Conservation (phyloP, 164 flowering plant genomes). For the Aristolochia fimbriata region DNA sequence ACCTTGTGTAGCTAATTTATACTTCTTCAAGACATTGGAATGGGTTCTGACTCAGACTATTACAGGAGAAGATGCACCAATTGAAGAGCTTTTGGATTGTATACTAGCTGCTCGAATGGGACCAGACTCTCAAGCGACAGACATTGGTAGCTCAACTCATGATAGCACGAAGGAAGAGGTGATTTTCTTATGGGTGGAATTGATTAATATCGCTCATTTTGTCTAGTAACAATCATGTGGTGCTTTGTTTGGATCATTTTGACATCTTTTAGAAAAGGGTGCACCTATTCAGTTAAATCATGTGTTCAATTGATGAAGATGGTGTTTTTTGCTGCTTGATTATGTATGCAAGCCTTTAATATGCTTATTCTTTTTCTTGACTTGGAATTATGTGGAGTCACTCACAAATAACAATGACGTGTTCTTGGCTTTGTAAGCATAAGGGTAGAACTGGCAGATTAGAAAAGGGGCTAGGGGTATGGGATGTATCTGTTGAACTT, state of each 20-base stretch:
- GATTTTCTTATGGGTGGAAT: neutral
- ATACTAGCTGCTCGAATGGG: slow-evolving; percentile 65
- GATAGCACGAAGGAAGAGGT: slow-evolving; percentile 26
- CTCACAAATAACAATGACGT: no score
- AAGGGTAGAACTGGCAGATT: no score
- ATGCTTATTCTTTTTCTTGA: no score
- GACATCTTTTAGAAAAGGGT: neutral
- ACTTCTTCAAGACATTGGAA: neutral
- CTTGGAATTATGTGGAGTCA: no score
- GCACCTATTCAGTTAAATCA: neutral
- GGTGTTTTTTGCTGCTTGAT: no score
- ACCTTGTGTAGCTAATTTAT: neutral
- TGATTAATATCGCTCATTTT: neutral
- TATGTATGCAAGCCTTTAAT: no score
- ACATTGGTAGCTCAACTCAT: slow-evolving; percentile 10
- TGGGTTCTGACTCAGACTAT: slow-evolving; percentile 9
- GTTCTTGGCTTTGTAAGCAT: no score
- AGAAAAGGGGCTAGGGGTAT: no score
- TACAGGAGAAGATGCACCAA: slow-evolving; percentile 54
- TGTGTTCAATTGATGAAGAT: no score
- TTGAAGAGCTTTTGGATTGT: slow-evolving; percentile 61
- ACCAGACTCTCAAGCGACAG: slow-evolving; percentile 22
- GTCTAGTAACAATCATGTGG: neutral
- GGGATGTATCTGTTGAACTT: no score
- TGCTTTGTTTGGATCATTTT: neutral